Conservation (phyloP, 2,329 filamentous ascomycete species). For the Colletotrichum chrysophilum region DNA sequence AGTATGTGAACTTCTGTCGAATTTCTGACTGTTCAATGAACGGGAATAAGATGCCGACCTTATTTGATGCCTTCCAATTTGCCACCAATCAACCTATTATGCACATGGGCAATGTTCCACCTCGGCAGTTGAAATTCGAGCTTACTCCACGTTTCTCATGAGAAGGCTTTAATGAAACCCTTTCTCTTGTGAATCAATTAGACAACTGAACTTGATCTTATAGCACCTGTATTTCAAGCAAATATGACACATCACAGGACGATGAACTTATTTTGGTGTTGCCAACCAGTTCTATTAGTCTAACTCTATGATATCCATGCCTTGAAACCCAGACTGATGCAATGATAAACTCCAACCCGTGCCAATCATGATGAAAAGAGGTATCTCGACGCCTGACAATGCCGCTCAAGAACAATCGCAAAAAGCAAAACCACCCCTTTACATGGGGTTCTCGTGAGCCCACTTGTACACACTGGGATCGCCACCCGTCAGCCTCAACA, state of each 20-base stretch:
- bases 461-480: constrained; percentile 41
- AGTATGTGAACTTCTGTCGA: not conserved
- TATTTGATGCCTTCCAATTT: not conserved
- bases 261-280: not conserved
- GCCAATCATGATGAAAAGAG: not conserved
- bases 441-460: not conserved
- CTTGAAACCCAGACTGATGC: not conserved
- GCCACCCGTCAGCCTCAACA: constrained; percentile 50
- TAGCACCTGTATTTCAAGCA: not conserved
- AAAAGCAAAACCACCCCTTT: not conserved
- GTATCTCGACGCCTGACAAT: not conserved
- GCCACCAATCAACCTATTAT: not conserved
- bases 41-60: accelerated
- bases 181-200: not conserved
- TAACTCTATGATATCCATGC: not conserved
- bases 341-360: not conserved
- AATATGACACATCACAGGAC: not conserved
- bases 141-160: not conserved
- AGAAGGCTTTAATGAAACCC: not conserved
- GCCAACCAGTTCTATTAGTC: not conserved
- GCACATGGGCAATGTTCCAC: not conserved
- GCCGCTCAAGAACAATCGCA: not conserved
- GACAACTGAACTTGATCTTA: not conserved
- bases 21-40: not conserved
- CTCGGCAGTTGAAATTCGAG: accelerated